Evolutionary conservation across 2,329 filamentous ascomycete species (phyloP).

Genomic region (Aspergillus sp.): DNA sequence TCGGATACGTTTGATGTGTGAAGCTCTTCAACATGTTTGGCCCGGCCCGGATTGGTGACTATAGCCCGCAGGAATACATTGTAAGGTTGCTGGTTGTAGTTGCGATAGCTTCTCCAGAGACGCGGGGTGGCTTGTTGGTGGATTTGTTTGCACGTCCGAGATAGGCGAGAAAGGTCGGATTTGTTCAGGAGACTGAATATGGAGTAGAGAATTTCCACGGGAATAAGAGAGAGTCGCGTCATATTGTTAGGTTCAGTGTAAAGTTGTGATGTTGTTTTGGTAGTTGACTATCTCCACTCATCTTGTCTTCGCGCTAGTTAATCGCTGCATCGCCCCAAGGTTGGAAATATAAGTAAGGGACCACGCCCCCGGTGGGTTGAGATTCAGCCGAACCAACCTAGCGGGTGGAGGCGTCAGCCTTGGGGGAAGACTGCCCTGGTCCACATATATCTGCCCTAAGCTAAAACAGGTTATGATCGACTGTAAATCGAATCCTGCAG

Average conservation of each 20-base stretch:
- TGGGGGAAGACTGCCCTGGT: too few relatives aligned
- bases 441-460: too few relatives aligned
- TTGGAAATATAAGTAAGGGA: too few relatives aligned
- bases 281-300: too few relatives aligned
- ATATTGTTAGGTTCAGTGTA: not conserved
- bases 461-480: too few relatives aligned
- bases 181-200: not conserved
- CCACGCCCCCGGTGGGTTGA: too few relatives aligned
- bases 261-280: too few relatives aligned
- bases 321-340: too few relatives aligned
- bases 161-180: not conserved
- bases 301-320: too few relatives aligned
- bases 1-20: not conserved
- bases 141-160: not conserved
- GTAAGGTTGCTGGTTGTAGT: not conserved
- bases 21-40: not conserved
- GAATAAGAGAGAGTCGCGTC: not conserved
- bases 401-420: too few relatives aligned
- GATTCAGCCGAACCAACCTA: too few relatives aligned
- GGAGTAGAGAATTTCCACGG: not conserved
- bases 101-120: not conserved
- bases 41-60: not conserved
- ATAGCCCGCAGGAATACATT: not conserved
- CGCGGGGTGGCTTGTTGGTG: not conserved
- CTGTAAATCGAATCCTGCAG: too few relatives aligned